A percentile compares a stretch with the other conserved stretches of the same genome.
Evolutionary conservation across 2,329 filamentous ascomycete genomes (phyloP).

Genomic region (Clarireedia paspali): DNA sequence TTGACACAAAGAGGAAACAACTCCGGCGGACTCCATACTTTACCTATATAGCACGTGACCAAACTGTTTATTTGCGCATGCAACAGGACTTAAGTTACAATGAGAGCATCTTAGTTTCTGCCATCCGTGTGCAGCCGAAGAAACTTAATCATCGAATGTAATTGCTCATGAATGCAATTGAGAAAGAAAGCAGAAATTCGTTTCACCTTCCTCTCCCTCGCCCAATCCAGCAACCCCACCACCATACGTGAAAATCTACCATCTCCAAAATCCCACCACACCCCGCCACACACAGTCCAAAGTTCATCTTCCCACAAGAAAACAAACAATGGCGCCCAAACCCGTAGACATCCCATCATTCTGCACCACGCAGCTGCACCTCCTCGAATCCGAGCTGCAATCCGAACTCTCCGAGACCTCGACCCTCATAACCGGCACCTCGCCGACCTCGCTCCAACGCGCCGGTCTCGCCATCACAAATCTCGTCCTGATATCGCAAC

Average conservation of each 20-base stretch:
- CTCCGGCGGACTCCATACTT: too few relatives aligned
- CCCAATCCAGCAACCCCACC: neutral
- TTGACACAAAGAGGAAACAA: too few relatives aligned
- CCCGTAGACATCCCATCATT: conserved; percentile 57
- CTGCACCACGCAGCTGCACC: conserved; percentile 59
- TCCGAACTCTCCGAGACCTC: conserved; percentile 66
- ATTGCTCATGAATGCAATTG: too few relatives aligned
- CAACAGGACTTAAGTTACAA: too few relatives aligned
- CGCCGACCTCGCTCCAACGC: conserved; percentile 61
- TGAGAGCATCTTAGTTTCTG: too few relatives aligned
- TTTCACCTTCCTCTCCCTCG: neutral
- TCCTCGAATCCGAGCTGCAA: conserved; percentile 64
- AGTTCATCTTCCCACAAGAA: neutral
- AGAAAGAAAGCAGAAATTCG: neutral
- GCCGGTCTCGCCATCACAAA: conserved; percentile 75
- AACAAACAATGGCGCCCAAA: conserved; percentile 30
- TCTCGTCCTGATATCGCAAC: conserved; percentile 63
- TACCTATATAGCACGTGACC: too few relatives aligned
- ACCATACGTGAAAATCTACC: neutral
- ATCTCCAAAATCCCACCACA: neutral
- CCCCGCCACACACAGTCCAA: neutral
- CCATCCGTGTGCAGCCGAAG: too few relatives aligned
- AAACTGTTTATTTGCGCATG: too few relatives aligned
- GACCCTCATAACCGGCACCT: conserved; percentile 57
- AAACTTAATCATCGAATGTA: too few relatives aligned